Base-by-base conservation (phyloP, 441 rosid genomes). In the Aleurites moluccanus region DNA sequence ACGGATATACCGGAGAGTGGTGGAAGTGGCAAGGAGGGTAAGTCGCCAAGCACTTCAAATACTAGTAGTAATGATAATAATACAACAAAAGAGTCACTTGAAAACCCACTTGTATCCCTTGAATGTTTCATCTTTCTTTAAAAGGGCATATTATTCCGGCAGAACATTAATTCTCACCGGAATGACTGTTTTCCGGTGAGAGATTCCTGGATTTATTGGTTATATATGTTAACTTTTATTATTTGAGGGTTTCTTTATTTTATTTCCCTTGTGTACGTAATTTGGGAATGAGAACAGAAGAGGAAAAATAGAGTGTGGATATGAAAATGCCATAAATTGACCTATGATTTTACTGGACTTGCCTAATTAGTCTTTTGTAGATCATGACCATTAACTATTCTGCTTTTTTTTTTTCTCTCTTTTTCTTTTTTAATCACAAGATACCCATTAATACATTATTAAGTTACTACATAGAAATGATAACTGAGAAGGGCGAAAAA, bases 101-200 rank as follows among this genome's bases (percentile, higher is more conserved):
- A 93, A 77, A 89, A 89, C 76, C 96, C 96, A 62, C 92, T 84
- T 20, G 97, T 93, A 10, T 90, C 97, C 1, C 77, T 93, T 64
- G 98, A 93, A 85, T 93, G 98, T 72, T 93, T 93, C 82, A 93
- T 93, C 69, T 93, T 93, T 73, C 93, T 93, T 50, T 93, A 72
- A 78, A 67, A 3, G 47, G 64, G 69, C 64, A 30, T 3, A 47
- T 50, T 50, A 15, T 64, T 62, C 70, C 63, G 27, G 70, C 53
- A 6, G 44, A 45, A 67, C 40, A 38, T 38, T 38, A 23, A 49
- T 72, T 49, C 18, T 18, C 20, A 28, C 67, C 61, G 69, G 67
- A 57, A 21, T 1, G 9, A 20, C 6, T 23, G 30, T 66, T 47
- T 44, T 14, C 57, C 70, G 30, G 20, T n/a, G 61, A 44, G 4